Evolutionary conservation across 352 stramenopile genomes (phyloP).

Genomic region (Phytopythium helicoides): DNA sequence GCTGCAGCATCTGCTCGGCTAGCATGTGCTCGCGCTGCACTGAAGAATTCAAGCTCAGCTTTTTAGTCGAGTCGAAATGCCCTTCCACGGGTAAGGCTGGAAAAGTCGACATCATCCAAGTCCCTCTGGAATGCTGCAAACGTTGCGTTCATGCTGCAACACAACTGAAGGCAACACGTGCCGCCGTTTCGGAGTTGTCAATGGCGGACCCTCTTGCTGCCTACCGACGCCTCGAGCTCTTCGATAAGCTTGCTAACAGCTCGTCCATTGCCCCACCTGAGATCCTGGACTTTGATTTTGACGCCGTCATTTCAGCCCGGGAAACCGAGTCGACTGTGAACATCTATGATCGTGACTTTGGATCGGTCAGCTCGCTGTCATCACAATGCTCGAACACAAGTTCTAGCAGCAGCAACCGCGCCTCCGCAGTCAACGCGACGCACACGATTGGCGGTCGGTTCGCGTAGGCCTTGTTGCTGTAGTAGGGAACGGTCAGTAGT

Average conservation of each 20-base stretch:
- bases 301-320: background rate
- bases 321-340: conserved; percentile 4
- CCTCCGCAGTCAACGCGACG: background rate
- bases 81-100: background rate
- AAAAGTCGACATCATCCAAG: conserved; percentile 14
- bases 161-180: conserved; percentile 23
- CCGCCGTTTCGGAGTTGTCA: conserved; percentile 26
- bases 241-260: conserved; percentile 11
- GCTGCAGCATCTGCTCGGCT: conserved; percentile 24
- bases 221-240: conserved; percentile 17
- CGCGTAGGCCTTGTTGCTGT: background rate
- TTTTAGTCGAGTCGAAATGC: conserved; percentile 7
- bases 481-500: background rate
- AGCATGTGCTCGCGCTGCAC: conserved; percentile 27
- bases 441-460: conserved; percentile 3
- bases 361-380: conserved; percentile 1
- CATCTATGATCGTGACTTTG: conserved; percentile 5
- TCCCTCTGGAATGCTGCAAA: conserved; percentile 23
- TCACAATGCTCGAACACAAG: conserved; percentile 1
- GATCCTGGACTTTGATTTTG: conserved; percentile 8
- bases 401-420: conserved; percentile 1
- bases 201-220: conserved; percentile 15
- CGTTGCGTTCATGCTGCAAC: conserved; percentile 25
- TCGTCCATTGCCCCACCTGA: conserved; percentile 6
- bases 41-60: conserved; percentile 24